These are phyloP conservation scores for Didymella keratinophila DNA, from an alignment of 2,329 filamentous ascomycete genomes.

Conservation along the genomic window DNA sequence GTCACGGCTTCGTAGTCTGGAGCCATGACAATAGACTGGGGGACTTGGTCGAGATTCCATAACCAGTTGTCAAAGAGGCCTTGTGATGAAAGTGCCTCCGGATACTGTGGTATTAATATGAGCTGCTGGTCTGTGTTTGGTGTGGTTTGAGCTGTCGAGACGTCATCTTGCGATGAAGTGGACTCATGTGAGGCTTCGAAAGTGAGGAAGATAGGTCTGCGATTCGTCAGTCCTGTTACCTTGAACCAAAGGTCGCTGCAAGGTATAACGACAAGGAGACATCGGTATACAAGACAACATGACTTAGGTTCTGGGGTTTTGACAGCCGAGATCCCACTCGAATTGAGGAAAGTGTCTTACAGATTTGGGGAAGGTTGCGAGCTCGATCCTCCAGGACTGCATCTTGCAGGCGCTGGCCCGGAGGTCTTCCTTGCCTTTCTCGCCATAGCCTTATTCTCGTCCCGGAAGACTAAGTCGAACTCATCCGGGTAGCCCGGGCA, in stretches of 20 bases:
- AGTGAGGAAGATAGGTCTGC: slow-evolving; percentile 8
- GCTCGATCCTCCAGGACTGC: slow-evolving; percentile 28
- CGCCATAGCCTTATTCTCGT: slow-evolving; percentile 74
- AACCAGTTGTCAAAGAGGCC: slow-evolving; percentile 40
- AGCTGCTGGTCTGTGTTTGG: slow-evolving; percentile 28
- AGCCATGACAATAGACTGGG: slow-evolving; percentile 38
- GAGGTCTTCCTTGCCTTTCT: slow-evolving; percentile 63
- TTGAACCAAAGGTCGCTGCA: not conserved
- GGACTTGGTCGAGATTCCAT: slow-evolving; percentile 43
- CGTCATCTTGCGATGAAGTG: slow-evolving; percentile 2
- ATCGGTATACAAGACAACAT: not conserved
- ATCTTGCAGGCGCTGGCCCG: slow-evolving; percentile 27
- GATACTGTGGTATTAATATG: slow-evolving; percentile 28
- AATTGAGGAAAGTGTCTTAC: slow-evolving; percentile 29
- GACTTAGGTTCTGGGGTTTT: not conserved
- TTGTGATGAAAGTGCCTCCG: slow-evolving; percentile 19
- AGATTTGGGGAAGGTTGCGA: slow-evolving; percentile 43
- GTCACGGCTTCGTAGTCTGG: slow-evolving; percentile 50
- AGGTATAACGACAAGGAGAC: not conserved
- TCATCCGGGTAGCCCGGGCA: slow-evolving; percentile 63
- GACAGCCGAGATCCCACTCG: not conserved
- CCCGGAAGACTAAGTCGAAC: slow-evolving; percentile 75
- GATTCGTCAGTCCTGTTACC: not conserved
- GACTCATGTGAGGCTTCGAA: slow-evolving; percentile 8
- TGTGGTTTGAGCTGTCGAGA: slow-evolving; percentile 4